These are phyloP conservation scores for Apostasia ramifera DNA, from an alignment of 106 monocot genomes.

Conservation along the genomic window DNA sequence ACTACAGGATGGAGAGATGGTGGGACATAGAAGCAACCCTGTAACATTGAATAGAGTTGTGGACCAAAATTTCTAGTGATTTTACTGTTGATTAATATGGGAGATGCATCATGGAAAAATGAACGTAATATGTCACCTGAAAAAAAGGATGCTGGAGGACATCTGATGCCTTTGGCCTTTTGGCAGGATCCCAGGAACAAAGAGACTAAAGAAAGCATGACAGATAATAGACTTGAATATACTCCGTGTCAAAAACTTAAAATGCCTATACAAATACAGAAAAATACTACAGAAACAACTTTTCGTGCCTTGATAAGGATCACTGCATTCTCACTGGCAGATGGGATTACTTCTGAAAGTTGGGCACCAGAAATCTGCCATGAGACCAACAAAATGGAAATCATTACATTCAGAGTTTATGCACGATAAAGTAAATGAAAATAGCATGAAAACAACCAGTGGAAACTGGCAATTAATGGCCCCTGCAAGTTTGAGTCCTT, in stretches of 20 bases:
- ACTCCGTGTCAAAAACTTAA: no score
- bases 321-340: constrained; percentile 46
- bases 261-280: no score
- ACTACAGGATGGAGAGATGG: constrained; percentile 36
- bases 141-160: constrained; percentile 46
- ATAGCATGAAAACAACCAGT: constrained; percentile 18
- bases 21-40: constrained; percentile 41
- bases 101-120: no score
- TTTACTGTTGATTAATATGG: no score
- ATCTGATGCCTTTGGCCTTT: constrained; percentile 35
- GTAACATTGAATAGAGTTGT: not conserved
- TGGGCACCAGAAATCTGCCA: constrained; percentile 24
- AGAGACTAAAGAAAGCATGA: constrained; percentile 22
- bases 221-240: no score
- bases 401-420: no score
- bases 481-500: constrained; percentile 48
- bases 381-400: no score
- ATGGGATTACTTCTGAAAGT: constrained; percentile 26
- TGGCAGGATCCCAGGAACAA: constrained; percentile 44
- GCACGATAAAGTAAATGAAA: no score
- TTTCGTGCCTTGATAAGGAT: constrained; percentile 23
- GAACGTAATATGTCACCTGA: constrained; percentile 8
- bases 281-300: no score
- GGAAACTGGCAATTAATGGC: constrained; percentile 47
- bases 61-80: no score